phyloP scores from a whole-genome alignment of 2,329 filamentous ascomycete species.

The Phialophora verrucosa region DNA sequence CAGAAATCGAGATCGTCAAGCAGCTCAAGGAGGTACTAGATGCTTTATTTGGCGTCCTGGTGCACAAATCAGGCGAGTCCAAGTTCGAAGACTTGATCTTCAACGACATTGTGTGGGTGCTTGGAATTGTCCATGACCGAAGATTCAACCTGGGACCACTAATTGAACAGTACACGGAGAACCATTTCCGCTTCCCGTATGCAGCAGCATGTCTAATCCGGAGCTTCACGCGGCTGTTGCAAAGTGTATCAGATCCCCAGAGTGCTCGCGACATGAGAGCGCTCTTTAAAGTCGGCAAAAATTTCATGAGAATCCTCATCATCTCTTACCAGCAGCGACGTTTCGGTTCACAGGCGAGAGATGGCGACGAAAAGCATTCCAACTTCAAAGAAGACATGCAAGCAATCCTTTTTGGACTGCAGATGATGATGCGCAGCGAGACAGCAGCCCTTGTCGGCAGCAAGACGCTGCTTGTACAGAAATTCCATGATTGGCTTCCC shows the following conservation, averaged over 20 bases:
- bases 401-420: conserved; percentile 86
- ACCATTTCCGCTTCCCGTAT: conserved; percentile 89
- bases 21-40: conserved; percentile 87
- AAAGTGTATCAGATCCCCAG: conserved; percentile 80
- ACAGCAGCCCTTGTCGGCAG: conserved; percentile 88
- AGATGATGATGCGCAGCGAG: conserved; percentile 85
- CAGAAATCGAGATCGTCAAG: conserved; percentile 97
- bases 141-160: conserved; percentile 89
- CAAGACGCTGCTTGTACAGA: conserved; percentile 92
- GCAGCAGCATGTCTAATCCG: conserved; percentile 85
- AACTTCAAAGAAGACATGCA: conserved; percentile 82
- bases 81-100: conserved; percentile 94
- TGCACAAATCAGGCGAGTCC: conserved; percentile 87
- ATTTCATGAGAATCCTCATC: conserved; percentile 92
- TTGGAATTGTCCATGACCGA: conserved; percentile 92
- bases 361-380: conserved; percentile 44
- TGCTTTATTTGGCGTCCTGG: conserved; percentile 85
- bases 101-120: conserved; percentile 82
- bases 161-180: conserved; percentile 89
- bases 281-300: conserved; percentile 91
- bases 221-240: conserved; percentile 82
- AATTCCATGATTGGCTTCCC: conserved; percentile 97
- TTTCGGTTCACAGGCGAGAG: conserved; percentile 71
- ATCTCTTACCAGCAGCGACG: conserved; percentile 82
- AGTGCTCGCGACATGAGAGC: conserved; percentile 83